Base-by-base conservation (phyloP, 2,329 filamentous ascomycete genomes). In the Blumeriella jaapii region DNA sequence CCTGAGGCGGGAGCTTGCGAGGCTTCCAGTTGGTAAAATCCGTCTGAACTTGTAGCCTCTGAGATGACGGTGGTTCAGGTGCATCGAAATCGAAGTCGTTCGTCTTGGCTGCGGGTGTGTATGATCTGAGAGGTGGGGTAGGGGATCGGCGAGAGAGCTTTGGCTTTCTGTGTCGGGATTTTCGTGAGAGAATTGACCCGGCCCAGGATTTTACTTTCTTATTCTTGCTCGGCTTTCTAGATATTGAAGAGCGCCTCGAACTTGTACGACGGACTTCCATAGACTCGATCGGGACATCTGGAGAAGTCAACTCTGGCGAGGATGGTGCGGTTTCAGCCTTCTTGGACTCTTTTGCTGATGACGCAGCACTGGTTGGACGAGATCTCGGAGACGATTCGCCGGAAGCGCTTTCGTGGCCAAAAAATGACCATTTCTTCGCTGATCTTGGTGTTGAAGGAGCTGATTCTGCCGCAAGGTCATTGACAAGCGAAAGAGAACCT, bases 191-290 rank as follows among this genome's bases (percentile, higher is more conserved):
- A 35, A 71, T 67, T 6, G 64, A 61, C 13, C 64, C 65, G 25
- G 67, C 66, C 67, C 67, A 71, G 9, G 62, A 65, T 52, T 82
- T 85, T 39, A 89, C 82, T 55, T 83, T 86, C 53, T 78, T 70
- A 43, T 71, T 70, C 59, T 67, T 71, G 39, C 51, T 59, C 10
- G 49, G 46, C 29, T 56, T 56, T 25, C 48, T 47, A 3, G 51
- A 50, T 29, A 49, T 39, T 0, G 51, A 55, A 18, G 49, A 49
- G 34, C 47, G 46, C 12, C 55, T 47, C 17, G 50, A 47, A 29
- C 30, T 27, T 12, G 39, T 40, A 16, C 22, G 12, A 24, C 36
- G 47, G n/a, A n/a, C n/a, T 36, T 51, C 52, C 29, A 42, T 44
- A 9, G 46, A 47, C 28, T 19, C 44, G 27, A 52, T 43, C 14